These are phyloP conservation scores for Geranomyces variabilis DNA, from an alignment of 192 early-diverging fungal species.

Conservation along the genomic window DNA sequence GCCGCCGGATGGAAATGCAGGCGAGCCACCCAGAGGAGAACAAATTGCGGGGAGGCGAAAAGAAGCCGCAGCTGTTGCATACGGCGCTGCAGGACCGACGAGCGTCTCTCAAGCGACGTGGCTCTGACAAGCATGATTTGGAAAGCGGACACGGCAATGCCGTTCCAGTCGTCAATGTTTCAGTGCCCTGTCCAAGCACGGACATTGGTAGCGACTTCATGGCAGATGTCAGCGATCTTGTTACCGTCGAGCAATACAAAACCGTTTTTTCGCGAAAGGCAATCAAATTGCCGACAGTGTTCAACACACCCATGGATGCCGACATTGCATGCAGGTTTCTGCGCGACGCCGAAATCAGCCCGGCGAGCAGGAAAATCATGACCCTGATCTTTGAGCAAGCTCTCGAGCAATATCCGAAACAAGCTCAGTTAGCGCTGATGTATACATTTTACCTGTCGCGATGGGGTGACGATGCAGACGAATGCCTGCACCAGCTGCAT, in stretches of 20 bases:
- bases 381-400: constrained; percentile 6
- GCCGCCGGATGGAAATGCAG: neutral
- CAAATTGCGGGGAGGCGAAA: constrained; percentile 1
- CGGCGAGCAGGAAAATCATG: constrained; percentile 1
- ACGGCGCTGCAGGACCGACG: neutral
- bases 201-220: no score
- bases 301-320: neutral
- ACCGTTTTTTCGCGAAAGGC: neutral
- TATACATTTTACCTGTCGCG: constrained; percentile 18
- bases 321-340: constrained; percentile 13
- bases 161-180: neutral
- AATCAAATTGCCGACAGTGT: neutral
- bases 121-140: neutral
- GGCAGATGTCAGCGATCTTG: neutral
- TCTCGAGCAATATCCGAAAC: constrained; percentile 14
- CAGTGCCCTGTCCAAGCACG: no score
- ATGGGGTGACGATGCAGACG: constrained; percentile 9
- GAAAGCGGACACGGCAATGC: neutral
- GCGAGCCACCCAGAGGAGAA: neutral
- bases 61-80: neutral
- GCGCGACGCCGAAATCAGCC: neutral
- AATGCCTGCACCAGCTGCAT: neutral
- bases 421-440: constrained; percentile 17
- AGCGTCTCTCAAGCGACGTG: neutral
- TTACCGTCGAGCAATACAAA: constrained; percentile 1